Percentiles rank a stretch among this genome's conserved stretches.
These are phyloP conservation scores for Mucor irregularis DNA, from an alignment of 371 early-diverging fungal genomes.

Conservation along the genomic window DNA sequence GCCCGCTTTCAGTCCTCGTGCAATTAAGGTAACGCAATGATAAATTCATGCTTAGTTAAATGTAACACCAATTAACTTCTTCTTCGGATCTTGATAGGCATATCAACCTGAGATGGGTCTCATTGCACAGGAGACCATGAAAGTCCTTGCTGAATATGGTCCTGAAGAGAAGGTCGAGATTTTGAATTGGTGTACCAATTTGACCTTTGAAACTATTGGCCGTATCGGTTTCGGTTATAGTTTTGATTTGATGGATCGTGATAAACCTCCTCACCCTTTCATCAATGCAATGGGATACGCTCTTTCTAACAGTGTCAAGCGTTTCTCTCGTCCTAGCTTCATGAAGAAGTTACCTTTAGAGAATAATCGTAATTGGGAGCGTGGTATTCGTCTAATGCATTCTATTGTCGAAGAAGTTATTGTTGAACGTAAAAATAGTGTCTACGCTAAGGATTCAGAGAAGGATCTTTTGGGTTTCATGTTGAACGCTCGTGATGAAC, in stretches of 20 bases:
- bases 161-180: conserved; percentile 45
- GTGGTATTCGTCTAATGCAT: conserved; percentile 37
- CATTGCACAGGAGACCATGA: conserved; percentile 35
- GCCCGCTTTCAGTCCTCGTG: conserved; percentile 51
- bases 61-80: not conserved
- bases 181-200: conserved; percentile 56
- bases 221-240: conserved; percentile 61
- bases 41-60: not conserved
- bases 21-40: conserved; percentile 30
- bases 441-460: conserved; percentile 36
- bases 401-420: conserved; percentile 42
- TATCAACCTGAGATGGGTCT: conserved; percentile 49
- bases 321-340: conserved; percentile 31
- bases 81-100: conserved; percentile 14
- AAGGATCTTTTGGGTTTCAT: conserved; percentile 60
- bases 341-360: conserved; percentile 49
- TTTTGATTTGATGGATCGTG: conserved; percentile 43
- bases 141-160: conserved; percentile 32
- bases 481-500: conserved; percentile 53
- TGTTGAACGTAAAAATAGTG: conserved; percentile 30
- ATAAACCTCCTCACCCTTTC: conserved; percentile 44
- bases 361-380: conserved; percentile 38
- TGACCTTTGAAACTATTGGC: conserved; percentile 57
- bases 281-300: conserved; percentile 55
- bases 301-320: conserved; percentile 24